Evolutionary conservation across 345 rosid species (phyloP), one percentile per base, ranked within the genome.

Genomic region (Euclidium syriacum): DNA sequence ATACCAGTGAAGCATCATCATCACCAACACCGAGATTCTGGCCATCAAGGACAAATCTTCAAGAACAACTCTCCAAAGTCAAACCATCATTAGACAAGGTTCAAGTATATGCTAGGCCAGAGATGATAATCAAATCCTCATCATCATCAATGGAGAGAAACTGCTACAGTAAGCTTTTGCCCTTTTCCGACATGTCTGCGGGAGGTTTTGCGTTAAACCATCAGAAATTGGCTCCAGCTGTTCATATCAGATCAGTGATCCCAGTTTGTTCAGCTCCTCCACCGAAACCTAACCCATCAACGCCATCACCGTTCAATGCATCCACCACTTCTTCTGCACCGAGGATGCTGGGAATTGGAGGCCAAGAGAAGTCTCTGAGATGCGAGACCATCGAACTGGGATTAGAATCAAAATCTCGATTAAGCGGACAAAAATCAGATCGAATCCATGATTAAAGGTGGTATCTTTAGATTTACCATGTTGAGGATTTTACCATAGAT

Each of bases 251-350:
- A 69, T 86, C 94, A 59, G 87, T 86, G 17, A 83, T 86, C 49
- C 90, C 94, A 50, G 94, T 86, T 41, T 86, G 85, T 68, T 81
- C 90, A 47, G 81, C 90, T 43, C 87, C 87, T 34, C 85, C 79
- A 22, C 34, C 29, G 5, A 62, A 54, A 46, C 57, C 57, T 2
- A 52, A 52, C 24, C 46, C 34, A 36, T 18, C 44, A 7, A 10
- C 55, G 10, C 5, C 43, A 41, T 20, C 43, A 15, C 51, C 41
- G 6, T 15, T 33, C 43, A 47, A 16, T 46, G 42, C 25, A 36
- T n/a, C 10, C 32, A 15, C 17, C 53, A 29, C 60, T 18, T 10
- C 47, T 14, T 1, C 49, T 49, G 42, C 32, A 60, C 50, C 36
- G 18, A 55, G 35, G 15, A 27, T 49, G 34, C 20, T 36, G 35